Base-by-base conservation (phyloP, 495 filamentous ascomycete species). In the Melanomma pulvis-pyrius region DNA sequence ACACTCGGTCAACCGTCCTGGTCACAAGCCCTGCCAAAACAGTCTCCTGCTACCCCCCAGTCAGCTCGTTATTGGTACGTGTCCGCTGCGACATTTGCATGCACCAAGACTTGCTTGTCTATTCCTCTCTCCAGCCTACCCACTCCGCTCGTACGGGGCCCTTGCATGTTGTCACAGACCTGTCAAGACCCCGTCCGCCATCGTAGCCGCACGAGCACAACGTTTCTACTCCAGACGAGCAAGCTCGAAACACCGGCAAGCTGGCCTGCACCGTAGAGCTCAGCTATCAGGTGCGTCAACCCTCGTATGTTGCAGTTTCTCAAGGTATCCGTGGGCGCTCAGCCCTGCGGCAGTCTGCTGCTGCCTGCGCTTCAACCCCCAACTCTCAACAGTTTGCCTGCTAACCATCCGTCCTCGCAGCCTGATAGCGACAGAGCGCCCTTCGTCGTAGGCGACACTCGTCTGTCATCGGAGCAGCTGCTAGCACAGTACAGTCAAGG, bases 261-360 rank as follows among this genome's bases (percentile, higher is more conserved):
- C 71, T 73, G 71, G 71, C 71, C 64, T 68, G 68, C 71, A 66
- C 54, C 64, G 68, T 59, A 19, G 56, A 65, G 30, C 41, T 48
- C 19, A 28, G 71, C 68, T 71, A 65, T 71, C 68, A 71, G 71
- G 71, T 73, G 61, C 56, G 71, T 73, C 39, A 36, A 32, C 60
- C 65, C 59, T 63, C 59, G 59, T 67, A 63, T 32, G 56, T 60
- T 50, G 22, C 4, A 53, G 22, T 36, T 60, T 69, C 53, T 58
- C 60, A 51, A 65, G 52, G 44, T 60, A 21, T 62, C 41, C 25
- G 48, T n/a, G 54, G 54, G 59, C 48, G 36, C 57, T 52, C 54
- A 61, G 65, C 65, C 69, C 69, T 51, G 53, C 24, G 60, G 39
- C 61, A 52, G 28, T 61, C 9, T 61, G 61, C 69, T 71, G 69